Conservation (phyloP, 352 stramenopile species). For the Globisporangium megalacanthum region DNA sequence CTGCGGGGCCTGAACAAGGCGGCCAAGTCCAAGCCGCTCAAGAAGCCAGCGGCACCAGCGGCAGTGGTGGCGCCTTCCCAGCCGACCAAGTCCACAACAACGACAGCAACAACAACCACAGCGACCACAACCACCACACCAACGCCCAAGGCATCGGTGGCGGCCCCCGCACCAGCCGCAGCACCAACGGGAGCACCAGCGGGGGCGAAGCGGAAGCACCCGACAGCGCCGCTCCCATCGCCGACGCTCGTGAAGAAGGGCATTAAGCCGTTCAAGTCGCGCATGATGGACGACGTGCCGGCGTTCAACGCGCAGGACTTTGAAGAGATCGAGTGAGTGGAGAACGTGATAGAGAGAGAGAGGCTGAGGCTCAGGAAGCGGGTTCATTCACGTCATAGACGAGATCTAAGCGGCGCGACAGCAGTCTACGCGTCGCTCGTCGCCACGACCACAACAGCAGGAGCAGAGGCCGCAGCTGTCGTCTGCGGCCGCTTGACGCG, state of each 20-base stretch:
- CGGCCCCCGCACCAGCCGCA: constrained; percentile 10
- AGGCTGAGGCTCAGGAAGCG: not conserved
- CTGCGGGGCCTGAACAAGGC: constrained; percentile 65
- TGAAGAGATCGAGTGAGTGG: constrained; percentile 42
- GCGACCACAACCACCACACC: no score
- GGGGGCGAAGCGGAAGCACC: constrained; percentile 39
- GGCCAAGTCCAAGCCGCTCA: constrained; percentile 50
- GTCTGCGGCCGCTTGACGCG: constrained; percentile 34
- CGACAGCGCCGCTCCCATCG: constrained; percentile 8
- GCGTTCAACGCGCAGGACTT: constrained; percentile 62
- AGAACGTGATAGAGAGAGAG: constrained; percentile 10
- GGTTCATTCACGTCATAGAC: not conserved
- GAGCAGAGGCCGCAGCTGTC: not conserved
- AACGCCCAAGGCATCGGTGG: constrained; percentile 8
- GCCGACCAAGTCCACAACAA: constrained; percentile 1
- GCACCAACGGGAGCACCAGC: constrained; percentile 3
- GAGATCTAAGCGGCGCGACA: not conserved
- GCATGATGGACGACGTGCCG: constrained; percentile 63
- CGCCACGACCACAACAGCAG: not conserved
- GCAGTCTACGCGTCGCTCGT: constrained; percentile 1
- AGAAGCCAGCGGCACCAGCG: constrained; percentile 29
- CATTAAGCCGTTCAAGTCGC: constrained; percentile 77
- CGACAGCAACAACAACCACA: not conserved
- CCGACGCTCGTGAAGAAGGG: constrained; percentile 40
- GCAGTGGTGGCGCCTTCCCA: no score